phyloP scores from a whole-genome alignment of 129 eudicot genomes.

The Lactuca sativa region DNA sequence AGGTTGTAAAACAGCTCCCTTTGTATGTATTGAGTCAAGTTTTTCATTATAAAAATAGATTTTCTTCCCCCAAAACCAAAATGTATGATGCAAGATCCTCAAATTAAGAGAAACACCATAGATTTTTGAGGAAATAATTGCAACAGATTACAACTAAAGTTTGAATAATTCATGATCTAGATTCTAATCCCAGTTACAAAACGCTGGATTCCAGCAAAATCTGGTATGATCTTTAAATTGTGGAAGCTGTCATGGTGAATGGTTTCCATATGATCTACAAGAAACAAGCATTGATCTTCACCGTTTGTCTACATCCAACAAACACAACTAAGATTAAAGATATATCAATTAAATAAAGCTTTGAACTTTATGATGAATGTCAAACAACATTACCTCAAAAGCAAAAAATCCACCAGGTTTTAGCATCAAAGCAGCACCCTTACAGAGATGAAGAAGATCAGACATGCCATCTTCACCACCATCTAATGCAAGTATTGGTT shows the following conservation, averaged over 20 bases:
- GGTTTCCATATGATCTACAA: constrained; percentile 55
- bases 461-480: constrained; percentile 81
- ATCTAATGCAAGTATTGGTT: constrained; percentile 88
- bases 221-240: constrained; percentile 47
- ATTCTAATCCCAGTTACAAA: constrained; percentile 65
- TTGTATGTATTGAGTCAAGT: neutral
- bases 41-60: neutral
- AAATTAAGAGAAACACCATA: neutral
- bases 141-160: constrained; percentile 2
- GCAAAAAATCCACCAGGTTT: constrained; percentile 86
- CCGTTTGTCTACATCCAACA: constrained; percentile 77
- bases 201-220: constrained; percentile 76
- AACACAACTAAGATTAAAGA: constrained; percentile 9
- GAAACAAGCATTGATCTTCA: constrained; percentile 73
- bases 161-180: constrained; percentile 24
- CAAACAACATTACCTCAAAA: constrained; percentile 58
- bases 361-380: too few relatives aligned
- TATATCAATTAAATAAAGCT: too few relatives aligned
- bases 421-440: constrained; percentile 62
- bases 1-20: neutral
- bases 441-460: constrained; percentile 69
- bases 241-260: constrained; percentile 41
- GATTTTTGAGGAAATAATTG: neutral
- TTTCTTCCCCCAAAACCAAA: too few relatives aligned
- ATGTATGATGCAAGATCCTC: too few relatives aligned